Base-by-base conservation (phyloP, 2,329 filamentous ascomycete species). In the Cladosporium sp. region DNA sequence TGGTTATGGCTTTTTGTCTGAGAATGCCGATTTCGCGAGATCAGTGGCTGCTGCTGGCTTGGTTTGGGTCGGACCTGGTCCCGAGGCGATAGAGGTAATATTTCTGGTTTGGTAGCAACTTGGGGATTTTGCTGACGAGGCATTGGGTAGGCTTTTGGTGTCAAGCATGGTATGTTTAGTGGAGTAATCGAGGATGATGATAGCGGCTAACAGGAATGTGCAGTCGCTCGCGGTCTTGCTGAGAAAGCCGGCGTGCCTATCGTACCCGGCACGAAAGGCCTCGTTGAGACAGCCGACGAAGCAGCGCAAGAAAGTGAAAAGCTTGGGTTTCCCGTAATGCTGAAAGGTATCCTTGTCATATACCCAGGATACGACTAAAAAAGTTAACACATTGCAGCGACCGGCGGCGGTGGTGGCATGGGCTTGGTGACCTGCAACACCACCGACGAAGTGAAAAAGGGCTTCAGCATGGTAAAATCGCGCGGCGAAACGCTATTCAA, bases 401-500 rank as follows among this genome's bases (percentile, higher is more conserved):
- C 65, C 3, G 62, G 62, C 2, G 67, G 67, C 4, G 87, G 88
- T 27, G 88, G 88, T 42, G 88, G 89, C 20, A 94, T 93, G 76
- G 89, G 89, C 2, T 83, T 95, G 76, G 77, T 88, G 30, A 88
- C 88, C 50, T 89, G 89, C 54, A 67, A 80, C 62, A 77, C 74
- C 9, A 78, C 83, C 43, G 75, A 76, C 7, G 86, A 92, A 59
- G 91, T 94, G 52, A 69, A 78, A 46, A 72, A 80, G 8, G 86
- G 88, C 61, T 66, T 65, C 51, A 57, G 60, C 33, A 64, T 55
- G 47, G 89, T 89, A 1, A 78, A 85, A 50, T 86, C 84, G 22
- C 82, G 92, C 67, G 88, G 88, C 0, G 74, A 80, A 52, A 85
- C 86, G 1, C 83, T 89, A 0, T 95, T 95, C 66, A 89, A 89